Conservation (phyloP, 345 rosid genomes). For the Salix udensis region DNA sequence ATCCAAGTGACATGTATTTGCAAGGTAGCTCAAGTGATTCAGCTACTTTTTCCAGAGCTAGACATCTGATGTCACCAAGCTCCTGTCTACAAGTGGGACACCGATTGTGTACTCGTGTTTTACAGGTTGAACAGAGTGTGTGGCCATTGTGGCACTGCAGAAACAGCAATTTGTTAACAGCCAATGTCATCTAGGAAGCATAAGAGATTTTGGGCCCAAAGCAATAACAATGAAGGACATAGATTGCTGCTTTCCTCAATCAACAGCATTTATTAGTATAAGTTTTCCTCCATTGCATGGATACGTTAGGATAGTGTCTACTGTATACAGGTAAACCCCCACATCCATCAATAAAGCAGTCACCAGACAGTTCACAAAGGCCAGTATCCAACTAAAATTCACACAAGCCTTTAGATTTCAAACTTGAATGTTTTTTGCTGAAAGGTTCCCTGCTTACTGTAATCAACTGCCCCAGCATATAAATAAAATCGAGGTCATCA, state of each 20-base stretch:
- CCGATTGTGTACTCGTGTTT: slow-evolving; percentile 79
- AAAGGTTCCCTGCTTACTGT: not conserved
- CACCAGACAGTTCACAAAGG: not conserved
- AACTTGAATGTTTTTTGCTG: not conserved
- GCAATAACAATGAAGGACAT: not conserved
- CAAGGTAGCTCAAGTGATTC: slow-evolving; percentile 92
- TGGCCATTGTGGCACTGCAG: slow-evolving; percentile 97
- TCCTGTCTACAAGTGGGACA: slow-evolving; percentile 98
- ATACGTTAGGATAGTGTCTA: not conserved
- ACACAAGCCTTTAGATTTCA: not conserved
- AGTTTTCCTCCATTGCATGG: not conserved
- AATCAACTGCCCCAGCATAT: not conserved
- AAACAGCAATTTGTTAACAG: not conserved
- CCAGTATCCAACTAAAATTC: not conserved
- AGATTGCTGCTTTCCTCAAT: not conserved
- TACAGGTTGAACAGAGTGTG: slow-evolving; percentile 91
- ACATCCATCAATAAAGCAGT: not conserved
- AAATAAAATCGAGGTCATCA: not conserved
- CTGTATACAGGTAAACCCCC: not conserved
- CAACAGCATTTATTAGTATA: not conserved
- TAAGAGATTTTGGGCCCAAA: not conserved
- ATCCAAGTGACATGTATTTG: slow-evolving; percentile 72
- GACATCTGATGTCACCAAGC: slow-evolving; percentile 95
- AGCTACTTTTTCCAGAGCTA: slow-evolving; percentile 88
- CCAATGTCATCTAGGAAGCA: not conserved